These are phyloP conservation scores for Colletotrichum sp. DNA, from an alignment of 2,329 filamentous ascomycete species.

Conservation along the genomic window DNA sequence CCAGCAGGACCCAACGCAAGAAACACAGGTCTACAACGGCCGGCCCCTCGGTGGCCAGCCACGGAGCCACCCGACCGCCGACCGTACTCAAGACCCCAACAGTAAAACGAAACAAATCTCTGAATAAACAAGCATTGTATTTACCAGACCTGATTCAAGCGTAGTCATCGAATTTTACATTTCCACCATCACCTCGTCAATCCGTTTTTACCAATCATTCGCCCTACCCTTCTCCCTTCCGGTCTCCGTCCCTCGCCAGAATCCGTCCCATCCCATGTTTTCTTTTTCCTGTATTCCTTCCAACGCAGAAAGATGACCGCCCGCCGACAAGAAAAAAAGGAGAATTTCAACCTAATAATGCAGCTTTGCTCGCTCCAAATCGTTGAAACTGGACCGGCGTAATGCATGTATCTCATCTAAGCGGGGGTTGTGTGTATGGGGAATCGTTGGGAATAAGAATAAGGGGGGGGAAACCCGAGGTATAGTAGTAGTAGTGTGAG, in stretches of 20 bases:
- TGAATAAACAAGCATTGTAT: not conserved
- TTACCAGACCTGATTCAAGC: slow-evolving; percentile 1
- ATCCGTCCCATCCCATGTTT: not conserved
- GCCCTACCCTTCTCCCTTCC: not conserved
- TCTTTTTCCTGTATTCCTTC: not conserved
- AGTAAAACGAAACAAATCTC: not conserved
- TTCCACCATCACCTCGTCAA: slow-evolving; percentile 9
- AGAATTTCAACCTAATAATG: not conserved
- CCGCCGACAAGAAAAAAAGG: not conserved
- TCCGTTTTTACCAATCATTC: not conserved
- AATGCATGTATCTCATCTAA: slow-evolving; percentile 11
- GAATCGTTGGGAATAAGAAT: slow-evolving; percentile 17
- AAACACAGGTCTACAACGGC: not conserved
- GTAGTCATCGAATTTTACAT: slow-evolving; percentile 2
- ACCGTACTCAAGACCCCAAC: not conserved
- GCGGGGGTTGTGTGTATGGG: slow-evolving; percentile 1
- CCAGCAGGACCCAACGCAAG: not conserved
- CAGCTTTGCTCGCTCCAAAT: slow-evolving; percentile 6
- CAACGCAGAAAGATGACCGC: not conserved
- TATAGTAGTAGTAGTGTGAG: slow-evolving; percentile 13
- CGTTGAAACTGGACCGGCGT: not conserved
- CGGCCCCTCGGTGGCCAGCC: not conserved
- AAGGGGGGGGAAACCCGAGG: slow-evolving; percentile 2
- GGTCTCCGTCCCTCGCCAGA: not conserved
- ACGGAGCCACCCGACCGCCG: not conserved